Evolutionary conservation across 768 basidiomycete species (phyloP).

Genomic region (Pleurotus cornucopiae): DNA sequence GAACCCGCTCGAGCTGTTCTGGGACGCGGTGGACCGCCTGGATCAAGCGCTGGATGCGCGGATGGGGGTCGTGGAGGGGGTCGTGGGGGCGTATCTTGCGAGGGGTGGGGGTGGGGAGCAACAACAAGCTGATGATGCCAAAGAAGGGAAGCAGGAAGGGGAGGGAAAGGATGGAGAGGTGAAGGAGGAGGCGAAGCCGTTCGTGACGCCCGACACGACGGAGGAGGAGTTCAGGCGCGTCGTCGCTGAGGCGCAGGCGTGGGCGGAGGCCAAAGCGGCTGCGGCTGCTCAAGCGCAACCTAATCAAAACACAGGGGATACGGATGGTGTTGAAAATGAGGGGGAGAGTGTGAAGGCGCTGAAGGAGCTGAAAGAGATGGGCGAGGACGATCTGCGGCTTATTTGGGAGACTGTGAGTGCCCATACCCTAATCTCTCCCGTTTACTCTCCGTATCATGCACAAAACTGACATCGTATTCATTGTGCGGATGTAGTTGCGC

Average conservation of each 20-base stretch:
- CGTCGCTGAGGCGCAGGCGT: conserved; percentile 33
- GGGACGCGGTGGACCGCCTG: conserved; percentile 86
- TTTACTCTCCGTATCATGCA: no score
- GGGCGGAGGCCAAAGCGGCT: no score
- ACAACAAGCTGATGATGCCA: no score
- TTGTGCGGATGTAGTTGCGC: conserved; percentile 48
- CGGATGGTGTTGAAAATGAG: no score
- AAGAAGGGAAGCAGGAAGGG: conserved; percentile 8
- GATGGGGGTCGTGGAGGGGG: conserved; percentile 62
- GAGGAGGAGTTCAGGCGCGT: conserved; percentile 59
- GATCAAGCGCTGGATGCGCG: conserved; percentile 84
- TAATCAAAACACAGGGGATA: no score
- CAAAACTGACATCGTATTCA: no score
- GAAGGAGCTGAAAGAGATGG: conserved; percentile 42
- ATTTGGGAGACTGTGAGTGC: conserved; percentile 62
- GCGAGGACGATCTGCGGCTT: conserved; percentile 46
- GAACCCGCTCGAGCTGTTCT: conserved; percentile 93
- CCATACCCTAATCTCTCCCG: no score
- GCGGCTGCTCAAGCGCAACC: no score
- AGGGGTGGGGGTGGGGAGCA: no score
- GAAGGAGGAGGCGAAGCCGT: conserved; percentile 27
- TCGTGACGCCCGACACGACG: conserved; percentile 51
- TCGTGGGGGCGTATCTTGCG: conserved; percentile 45
- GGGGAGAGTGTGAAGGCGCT: conserved; percentile 34
- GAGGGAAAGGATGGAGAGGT: conserved; percentile 29